Evolutionary conservation across 2,329 filamentous ascomycete genomes (phyloP).

Genomic region (Sclerotinia trifoliorum): DNA sequence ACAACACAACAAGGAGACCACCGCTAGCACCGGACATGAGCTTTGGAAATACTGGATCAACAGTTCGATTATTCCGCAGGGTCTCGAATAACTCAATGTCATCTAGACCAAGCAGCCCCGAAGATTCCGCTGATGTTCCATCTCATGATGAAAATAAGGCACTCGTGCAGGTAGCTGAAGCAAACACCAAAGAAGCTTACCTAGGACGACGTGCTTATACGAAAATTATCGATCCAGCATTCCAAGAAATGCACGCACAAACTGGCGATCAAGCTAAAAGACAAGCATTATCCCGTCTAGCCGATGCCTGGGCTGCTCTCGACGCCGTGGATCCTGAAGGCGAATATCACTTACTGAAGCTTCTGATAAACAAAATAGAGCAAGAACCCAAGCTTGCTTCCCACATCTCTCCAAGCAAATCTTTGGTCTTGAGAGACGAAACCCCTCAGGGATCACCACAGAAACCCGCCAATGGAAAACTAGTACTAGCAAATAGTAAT

Average conservation of each 20-base stretch:
- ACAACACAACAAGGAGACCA: constrained; percentile 53
- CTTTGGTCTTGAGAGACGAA: constrained; percentile 53
- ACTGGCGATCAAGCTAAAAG: constrained; percentile 69
- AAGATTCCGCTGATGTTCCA: constrained; percentile 32
- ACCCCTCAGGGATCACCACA: constrained; percentile 52
- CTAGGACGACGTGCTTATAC: constrained; percentile 79
- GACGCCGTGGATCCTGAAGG: constrained; percentile 89
- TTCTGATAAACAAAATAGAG: constrained; percentile 71
- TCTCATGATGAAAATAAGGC: constrained; percentile 62
- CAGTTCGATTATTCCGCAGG: constrained; percentile 85
- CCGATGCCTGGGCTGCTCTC: constrained; percentile 80
- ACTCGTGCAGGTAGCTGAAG: constrained; percentile 49
- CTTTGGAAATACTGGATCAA: constrained; percentile 90
- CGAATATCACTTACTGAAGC: constrained; percentile 78
- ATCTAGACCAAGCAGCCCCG: constrained; percentile 28
- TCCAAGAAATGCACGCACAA: constrained; percentile 84
- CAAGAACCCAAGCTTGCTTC: constrained; percentile 63
- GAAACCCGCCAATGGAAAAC: constrained; percentile 48
- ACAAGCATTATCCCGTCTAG: constrained; percentile 78
- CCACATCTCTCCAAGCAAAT: constrained; percentile 34
- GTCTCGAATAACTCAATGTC: constrained; percentile 65
- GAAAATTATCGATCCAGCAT: constrained; percentile 76
- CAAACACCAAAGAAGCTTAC: constrained; percentile 74
- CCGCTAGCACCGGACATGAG: constrained; percentile 87
- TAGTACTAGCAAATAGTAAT: constrained; percentile 78